Base-by-base conservation (phyloP, 495 filamentous ascomycete genomes). In the Aspergillus panamensis region DNA sequence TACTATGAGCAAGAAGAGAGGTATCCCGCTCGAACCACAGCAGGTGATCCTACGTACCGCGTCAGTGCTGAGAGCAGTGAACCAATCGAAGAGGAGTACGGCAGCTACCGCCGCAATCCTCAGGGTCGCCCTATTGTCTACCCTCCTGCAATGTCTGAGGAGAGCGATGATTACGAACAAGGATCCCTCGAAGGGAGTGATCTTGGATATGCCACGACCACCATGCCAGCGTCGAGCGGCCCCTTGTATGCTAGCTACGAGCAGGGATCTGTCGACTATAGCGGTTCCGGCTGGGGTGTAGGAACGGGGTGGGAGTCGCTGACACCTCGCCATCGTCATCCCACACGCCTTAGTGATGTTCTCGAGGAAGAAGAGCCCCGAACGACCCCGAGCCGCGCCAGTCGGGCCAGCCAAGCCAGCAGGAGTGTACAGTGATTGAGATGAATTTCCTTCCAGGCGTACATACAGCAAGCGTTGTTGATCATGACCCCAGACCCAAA, bases 331-430 rank as follows among this genome's bases (percentile, higher is more conserved):
- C 94, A 97, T 74, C 92, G 96, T 65, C 94, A 97, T 73, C 93
- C 93, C 0, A 97, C 93, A 3, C 78, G 94, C 52, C 74, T 98
- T 55, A 97, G 94, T 67, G 94, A 98, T 77, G 92, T 98, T 10
- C 79, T 94, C 9, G 94, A 98, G 50, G 80, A 83, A 56, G 81
- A 84, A 59, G 81, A 84, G 62, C 75, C 73, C 57, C 72, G 83
- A 42, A 84, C 82, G 35, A 86, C 76, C 61, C 77, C 79, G 6
- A 81, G 79, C 60, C 77, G 80, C 44, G 82, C 82, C 17, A 84
- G 82, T 48, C 62, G 73, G 13, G 63, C 63, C 39, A 66, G 63
- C 25, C 39, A 73, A 40, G 55, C 62, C 48, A 65, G 62, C 56
- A 55, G 62, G 21, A 64, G 75, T 61, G 58, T 75, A 59, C 71